Conservation (phyloP, 352 stramenopile species). For the Saprolegnia diclina region DNA sequence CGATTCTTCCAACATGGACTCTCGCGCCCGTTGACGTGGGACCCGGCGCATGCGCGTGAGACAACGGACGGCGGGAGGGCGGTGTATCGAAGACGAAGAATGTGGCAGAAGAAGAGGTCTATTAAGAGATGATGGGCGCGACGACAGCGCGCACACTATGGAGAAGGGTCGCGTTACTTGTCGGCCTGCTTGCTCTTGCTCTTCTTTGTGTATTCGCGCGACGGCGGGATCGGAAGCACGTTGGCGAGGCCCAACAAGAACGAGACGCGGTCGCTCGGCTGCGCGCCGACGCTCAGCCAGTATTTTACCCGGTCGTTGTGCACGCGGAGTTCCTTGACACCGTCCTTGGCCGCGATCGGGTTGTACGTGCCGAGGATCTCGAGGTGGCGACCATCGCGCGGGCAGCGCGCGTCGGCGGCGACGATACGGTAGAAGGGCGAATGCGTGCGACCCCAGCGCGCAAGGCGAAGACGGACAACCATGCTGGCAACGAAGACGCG, state of each 20-base stretch:
- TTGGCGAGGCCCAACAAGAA: conserved; percentile 78
- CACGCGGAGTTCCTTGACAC: conserved; percentile 82
- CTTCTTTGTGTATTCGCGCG: conserved; percentile 82
- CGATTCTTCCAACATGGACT: not conserved
- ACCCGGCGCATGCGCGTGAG: not conserved
- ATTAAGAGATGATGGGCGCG: not conserved
- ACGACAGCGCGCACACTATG: too few relatives aligned
- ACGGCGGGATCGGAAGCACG: conserved; percentile 76
- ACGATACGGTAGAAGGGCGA: conserved; percentile 87
- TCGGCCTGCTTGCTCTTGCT: conserved; percentile 60
- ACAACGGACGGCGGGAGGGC: not conserved
- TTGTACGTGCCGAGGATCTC: conserved; percentile 87
- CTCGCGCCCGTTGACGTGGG: not conserved
- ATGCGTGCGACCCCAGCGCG: conserved; percentile 82
- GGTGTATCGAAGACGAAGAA: not conserved
- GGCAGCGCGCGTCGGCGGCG: conserved; percentile 70
- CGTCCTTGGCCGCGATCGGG: conserved; percentile 71
- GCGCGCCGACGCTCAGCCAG: conserved; percentile 82
- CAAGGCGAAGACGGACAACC: conserved; percentile 82
- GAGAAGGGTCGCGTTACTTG: conserved; percentile 33
- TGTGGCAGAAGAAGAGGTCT: not conserved
- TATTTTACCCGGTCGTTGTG: conserved; percentile 83
- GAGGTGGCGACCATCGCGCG: conserved; percentile 78
- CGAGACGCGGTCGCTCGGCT: conserved; percentile 77
- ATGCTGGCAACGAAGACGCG: conserved; percentile 32